Conservation (phyloP, 495 filamentous ascomycete genomes). For the Penicillium macrosclerotiorum region DNA sequence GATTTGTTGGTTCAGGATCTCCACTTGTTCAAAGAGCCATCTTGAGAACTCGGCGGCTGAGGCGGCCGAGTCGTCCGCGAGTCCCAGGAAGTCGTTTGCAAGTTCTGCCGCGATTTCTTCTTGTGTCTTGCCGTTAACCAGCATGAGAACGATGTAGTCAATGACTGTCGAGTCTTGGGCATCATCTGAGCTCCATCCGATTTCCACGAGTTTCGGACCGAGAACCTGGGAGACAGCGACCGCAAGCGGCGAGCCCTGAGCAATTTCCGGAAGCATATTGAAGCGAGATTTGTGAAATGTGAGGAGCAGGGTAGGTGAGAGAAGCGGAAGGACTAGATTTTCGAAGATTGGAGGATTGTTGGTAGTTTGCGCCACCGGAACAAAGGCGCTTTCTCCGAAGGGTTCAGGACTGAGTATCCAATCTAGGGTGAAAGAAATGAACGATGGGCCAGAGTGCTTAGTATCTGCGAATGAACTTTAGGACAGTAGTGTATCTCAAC, state of each 20-base stretch:
- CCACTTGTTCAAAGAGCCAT: slow-evolving; percentile 89
- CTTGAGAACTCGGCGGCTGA: slow-evolving; percentile 84
- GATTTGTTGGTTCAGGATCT: slow-evolving; percentile 61
- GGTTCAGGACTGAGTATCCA: too few relatives aligned
- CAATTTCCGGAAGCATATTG: slow-evolving; percentile 23
- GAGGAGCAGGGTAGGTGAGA: neutral
- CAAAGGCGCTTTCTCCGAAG: slow-evolving; percentile 7
- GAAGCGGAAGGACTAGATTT: too few relatives aligned
- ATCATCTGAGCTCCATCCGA: slow-evolving; percentile 81
- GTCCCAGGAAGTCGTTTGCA: slow-evolving; percentile 79
- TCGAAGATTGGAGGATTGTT: neutral
- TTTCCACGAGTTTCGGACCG: slow-evolving; percentile 91
- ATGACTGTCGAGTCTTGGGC: slow-evolving; percentile 80
- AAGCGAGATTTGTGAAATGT: slow-evolving; percentile 1
- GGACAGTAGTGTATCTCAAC: too few relatives aligned
- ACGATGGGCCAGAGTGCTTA: too few relatives aligned
- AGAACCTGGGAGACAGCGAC: slow-evolving; percentile 75
- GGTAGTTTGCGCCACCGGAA: slow-evolving; percentile 18
- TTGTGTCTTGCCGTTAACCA: slow-evolving; percentile 89
- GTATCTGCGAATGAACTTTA: too few relatives aligned
- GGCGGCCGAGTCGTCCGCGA: too few relatives aligned
- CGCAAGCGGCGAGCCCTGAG: slow-evolving; percentile 58
- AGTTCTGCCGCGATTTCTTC: slow-evolving; percentile 87
- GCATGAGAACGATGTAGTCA: slow-evolving; percentile 96
- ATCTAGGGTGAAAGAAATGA: too few relatives aligned